A percentile compares a stretch with the other conserved stretches of the same genome.
These are phyloP conservation scores for Lobulomyces angularis DNA, from an alignment of 192 early-diverging fungal species.

Conservation along the genomic window DNA sequence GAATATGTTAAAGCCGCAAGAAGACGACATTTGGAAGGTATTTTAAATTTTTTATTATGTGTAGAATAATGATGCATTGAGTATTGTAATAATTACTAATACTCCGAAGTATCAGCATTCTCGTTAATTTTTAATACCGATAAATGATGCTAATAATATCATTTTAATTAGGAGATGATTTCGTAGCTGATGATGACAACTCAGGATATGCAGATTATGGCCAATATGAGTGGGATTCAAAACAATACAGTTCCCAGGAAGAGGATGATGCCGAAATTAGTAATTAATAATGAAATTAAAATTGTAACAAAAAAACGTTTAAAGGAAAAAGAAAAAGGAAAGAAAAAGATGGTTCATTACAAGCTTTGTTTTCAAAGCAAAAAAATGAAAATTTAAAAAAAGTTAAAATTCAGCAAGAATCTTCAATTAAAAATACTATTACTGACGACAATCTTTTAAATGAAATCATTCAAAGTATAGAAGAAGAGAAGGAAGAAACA, in stretches of 20 bases:
- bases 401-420: not conserved
- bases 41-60: too few species aligned
- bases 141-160: too few species aligned
- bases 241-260: not conserved
- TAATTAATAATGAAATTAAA: conserved; percentile 1
- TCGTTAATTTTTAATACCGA: too few species aligned
- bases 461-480: too few species aligned
- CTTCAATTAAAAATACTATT: not conserved
- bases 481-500: too few species aligned
- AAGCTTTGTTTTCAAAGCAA: not conserved
- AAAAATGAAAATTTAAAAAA: not conserved
- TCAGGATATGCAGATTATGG: conserved; percentile 7
- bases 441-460: conserved; percentile 22
- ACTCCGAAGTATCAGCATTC: too few species aligned
- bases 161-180: conserved; percentile 1
- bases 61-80: too few species aligned
- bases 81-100: too few species aligned
- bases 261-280: conserved; percentile 1
- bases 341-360: not conserved
- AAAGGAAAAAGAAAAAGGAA: conserved; percentile 4
- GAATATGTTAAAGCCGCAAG: too few species aligned
- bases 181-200: conserved; percentile 7
- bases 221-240: not conserved
- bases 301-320: not conserved
- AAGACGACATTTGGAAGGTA: too few species aligned